These are phyloP conservation scores for Rosa chinensis DNA, from an alignment of 306 rosid species.

Conservation along the genomic window DNA sequence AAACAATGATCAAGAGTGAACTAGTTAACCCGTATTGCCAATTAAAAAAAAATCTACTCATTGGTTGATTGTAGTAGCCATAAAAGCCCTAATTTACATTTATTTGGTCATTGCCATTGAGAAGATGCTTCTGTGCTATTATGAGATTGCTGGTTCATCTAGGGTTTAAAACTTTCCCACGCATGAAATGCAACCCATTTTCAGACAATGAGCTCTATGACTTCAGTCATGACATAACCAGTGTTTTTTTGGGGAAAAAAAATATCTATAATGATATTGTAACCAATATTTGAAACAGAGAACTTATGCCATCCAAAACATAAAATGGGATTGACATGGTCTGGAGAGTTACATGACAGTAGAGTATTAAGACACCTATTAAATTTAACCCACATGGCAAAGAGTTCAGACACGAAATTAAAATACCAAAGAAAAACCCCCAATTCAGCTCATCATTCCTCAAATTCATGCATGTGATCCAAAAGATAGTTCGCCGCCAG, in stretches of 20 bases:
- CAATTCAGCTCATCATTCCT: constrained; percentile 37
- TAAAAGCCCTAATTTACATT: too few relatives aligned
- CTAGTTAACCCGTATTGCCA: too few relatives aligned
- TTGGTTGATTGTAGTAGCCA: too few relatives aligned
- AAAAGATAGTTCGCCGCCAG: constrained; percentile 81
- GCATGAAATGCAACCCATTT: neutral
- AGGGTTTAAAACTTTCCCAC: neutral
- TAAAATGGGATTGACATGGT: constrained; percentile 1
- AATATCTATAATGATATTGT: constrained; percentile 15
- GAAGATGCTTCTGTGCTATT: too few relatives aligned
- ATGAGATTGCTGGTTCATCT: too few relatives aligned
- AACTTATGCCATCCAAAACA: constrained; percentile 30
- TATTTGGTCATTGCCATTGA: too few relatives aligned
- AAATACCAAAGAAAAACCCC: neutral
- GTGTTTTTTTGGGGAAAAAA: neutral
- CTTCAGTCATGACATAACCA: neutral
- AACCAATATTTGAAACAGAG: constrained; percentile 16
- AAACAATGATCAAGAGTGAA: too few relatives aligned
- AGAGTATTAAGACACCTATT: constrained; percentile 27
- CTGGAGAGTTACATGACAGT: constrained; percentile 11
- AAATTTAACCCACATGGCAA: constrained; percentile 24
- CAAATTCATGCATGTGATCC: constrained; percentile 78
- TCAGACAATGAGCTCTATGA: neutral
- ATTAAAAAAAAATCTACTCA: too few relatives aligned
- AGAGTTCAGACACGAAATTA: constrained; percentile 6